Evolutionary conservation across 2,329 filamentous ascomycete species (phyloP), one percentile per base, ranked within the genome.

Genomic region (Fusarium foetens): DNA sequence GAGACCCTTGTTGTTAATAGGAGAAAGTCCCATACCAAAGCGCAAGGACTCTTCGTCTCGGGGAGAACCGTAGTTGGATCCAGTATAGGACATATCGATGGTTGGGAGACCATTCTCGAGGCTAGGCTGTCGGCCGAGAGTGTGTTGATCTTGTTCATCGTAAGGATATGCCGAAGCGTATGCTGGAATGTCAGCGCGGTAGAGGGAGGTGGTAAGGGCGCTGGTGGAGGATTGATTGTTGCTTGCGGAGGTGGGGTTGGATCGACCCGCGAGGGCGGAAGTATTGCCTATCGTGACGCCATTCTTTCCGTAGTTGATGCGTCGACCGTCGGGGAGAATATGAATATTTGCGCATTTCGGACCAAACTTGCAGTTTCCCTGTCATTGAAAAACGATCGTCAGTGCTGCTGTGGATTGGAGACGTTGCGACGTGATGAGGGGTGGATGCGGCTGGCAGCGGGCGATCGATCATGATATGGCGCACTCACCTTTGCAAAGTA

Each of bases 351-450:
- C 95, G 86, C 96, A 99, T 84, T 98, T 98, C 72, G 94, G 93
- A 70, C 96, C 96, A 81, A 98, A 99, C 83, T 98, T 98, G 90
- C 96, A 99, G 83, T 98, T 98, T 75, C 96, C 96, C 94, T 98
- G 63, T 39, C 46, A 57, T 55, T 59, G 38, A 35, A 58, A 49
- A 21, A 55, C 63, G 63, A 74, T 71, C 63, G 71, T 77, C 57
- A 77, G 70, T 53, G 16, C 36, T 58, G 29, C 19, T 63, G 38
- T 58, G 42, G 41, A 36, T 57, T 49, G 48, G 35, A 57, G 36
- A 49, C 42, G 51, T 68, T 69, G 68, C 66, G 51, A 68, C 42
- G 39, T 54, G 71, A 61, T 53, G 53, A 55, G 38, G 43, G 39
- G 52, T 43, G 49, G 66, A 68, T 59, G 36, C 58, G 58, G 51